These are phyloP conservation scores for Aspergillus cavernicola DNA, from an alignment of 495 filamentous ascomycete genomes.

Conservation along the genomic window DNA sequence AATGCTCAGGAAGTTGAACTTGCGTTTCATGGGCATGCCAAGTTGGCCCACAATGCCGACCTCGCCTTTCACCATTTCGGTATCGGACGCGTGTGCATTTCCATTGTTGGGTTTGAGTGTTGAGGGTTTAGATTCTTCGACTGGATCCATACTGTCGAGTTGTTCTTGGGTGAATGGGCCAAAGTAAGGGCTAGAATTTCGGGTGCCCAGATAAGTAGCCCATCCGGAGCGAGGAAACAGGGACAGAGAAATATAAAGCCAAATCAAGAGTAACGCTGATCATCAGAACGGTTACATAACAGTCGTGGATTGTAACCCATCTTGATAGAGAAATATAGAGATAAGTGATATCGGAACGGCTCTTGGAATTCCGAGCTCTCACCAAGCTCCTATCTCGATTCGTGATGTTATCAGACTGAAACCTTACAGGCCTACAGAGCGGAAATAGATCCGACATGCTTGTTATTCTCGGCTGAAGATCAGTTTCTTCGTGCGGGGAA, in stretches of 20 bases:
- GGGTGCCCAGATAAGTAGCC: no score
- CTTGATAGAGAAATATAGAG: constrained; percentile 1
- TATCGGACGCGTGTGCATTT: neutral
- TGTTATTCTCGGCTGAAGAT: neutral
- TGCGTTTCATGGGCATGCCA: constrained; percentile 19
- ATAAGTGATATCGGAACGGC: constrained; percentile 12
- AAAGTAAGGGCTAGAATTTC: neutral
- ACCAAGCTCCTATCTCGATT: neutral
- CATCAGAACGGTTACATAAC: no score
- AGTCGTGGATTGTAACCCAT: no score
- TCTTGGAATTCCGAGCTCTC: constrained; percentile 8
- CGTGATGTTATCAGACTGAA: neutral
- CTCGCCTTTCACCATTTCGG: constrained; percentile 22
- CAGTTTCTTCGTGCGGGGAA: neutral
- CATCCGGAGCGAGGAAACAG: no score
- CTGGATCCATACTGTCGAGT: constrained; percentile 8
- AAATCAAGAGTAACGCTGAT: no score
- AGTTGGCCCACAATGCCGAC: constrained; percentile 15
- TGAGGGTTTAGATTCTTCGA: constrained; percentile 6
- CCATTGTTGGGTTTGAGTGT: constrained; percentile 8
- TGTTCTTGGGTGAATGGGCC: neutral
- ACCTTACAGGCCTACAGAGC: neutral
- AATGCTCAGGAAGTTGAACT: constrained; percentile 27
- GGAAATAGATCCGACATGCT: constrained; percentile 8
- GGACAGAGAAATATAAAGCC: neutral